These are phyloP conservation scores for Scedosporium dehoogii DNA, from an alignment of 2,329 filamentous ascomycete species.

Conservation along the genomic window DNA sequence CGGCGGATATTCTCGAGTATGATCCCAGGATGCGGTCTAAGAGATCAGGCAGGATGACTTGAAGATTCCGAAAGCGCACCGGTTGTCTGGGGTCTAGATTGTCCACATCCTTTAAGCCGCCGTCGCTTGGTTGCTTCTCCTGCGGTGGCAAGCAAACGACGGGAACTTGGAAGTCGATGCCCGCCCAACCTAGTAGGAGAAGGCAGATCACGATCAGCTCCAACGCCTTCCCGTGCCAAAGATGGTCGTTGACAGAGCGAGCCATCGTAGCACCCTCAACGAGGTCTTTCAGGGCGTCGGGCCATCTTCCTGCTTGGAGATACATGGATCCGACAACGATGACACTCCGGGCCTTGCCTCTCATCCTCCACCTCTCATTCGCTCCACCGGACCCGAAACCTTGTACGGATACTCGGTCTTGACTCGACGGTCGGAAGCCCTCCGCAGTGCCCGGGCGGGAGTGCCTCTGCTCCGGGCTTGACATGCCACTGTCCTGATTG, in stretches of 20 bases:
- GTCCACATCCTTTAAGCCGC: slow-evolving; percentile 10
- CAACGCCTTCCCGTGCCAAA: slow-evolving; percentile 96
- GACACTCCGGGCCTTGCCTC: slow-evolving; percentile 68
- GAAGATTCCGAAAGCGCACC: slow-evolving; percentile 43
- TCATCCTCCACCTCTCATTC: slow-evolving; percentile 68
- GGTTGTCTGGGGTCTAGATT: slow-evolving; percentile 33
- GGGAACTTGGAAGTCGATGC: slow-evolving; percentile 72
- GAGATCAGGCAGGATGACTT: slow-evolving; percentile 58
- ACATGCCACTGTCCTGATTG: slow-evolving; percentile 30
- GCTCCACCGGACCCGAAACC: slow-evolving; percentile 64
- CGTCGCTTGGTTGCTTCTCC: slow-evolving; percentile 30
- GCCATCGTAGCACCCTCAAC: slow-evolving; percentile 69
- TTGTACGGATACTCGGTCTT: slow-evolving; percentile 51
- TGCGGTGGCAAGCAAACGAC: slow-evolving; percentile 41
- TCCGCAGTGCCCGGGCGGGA: slow-evolving; percentile 29
- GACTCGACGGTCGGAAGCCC: slow-evolving; percentile 37
- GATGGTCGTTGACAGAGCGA: slow-evolving; percentile 72
- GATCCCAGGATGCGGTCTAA: slow-evolving; percentile 64
- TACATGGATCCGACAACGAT: slow-evolving; percentile 79
- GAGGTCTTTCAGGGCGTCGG: slow-evolving; percentile 75
- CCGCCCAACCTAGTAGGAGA: slow-evolving; percentile 74
- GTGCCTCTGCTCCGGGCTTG: slow-evolving; percentile 27
- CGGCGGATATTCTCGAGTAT: slow-evolving; percentile 60
- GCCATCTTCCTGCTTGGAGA: slow-evolving; percentile 82
- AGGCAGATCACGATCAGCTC: slow-evolving; percentile 80